Evolutionary conservation across 2,329 filamentous ascomycete species (phyloP).

Genomic region (Ceratocystis papillata): DNA sequence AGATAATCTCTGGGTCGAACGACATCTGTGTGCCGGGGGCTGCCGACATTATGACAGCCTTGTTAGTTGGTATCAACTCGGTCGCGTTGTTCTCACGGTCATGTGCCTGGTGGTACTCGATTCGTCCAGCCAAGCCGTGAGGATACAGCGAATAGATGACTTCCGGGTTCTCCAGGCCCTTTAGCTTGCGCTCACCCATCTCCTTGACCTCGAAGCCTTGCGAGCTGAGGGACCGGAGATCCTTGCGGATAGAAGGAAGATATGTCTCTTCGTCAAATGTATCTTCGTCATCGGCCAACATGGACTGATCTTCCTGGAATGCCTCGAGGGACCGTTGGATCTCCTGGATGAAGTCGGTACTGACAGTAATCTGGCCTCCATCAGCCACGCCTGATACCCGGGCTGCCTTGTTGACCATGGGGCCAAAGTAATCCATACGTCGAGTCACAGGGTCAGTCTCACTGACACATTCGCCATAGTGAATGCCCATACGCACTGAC

Average conservation of each 20-base stretch:
- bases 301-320: constrained; percentile 44
- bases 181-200: constrained; percentile 86
- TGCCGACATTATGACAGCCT: constrained; percentile 30
- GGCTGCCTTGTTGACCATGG: constrained; percentile 96
- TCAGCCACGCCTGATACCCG: constrained; percentile 91
- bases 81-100: constrained; percentile 8
- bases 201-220: constrained; percentile 97
- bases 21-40: constrained; percentile 54
- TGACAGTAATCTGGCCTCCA: constrained; percentile 93
- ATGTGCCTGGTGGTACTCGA: constrained; percentile 50
- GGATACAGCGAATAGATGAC: constrained; percentile 93
- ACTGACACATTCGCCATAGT: constrained; percentile 89
- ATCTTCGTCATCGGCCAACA: constrained; percentile 48
- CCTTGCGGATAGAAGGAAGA: constrained; percentile 69
- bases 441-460: constrained; percentile 93
- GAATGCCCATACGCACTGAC: constrained; percentile 94
- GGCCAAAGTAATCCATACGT: constrained; percentile 98
- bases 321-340: constrained; percentile 83
- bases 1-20: constrained; percentile 76
- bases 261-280: constrained; percentile 59
- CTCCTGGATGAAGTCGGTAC: constrained; percentile 92
- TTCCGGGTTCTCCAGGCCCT: constrained; percentile 94
- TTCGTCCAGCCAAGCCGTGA: constrained; percentile 70
- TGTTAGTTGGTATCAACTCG: constrained; percentile 44
- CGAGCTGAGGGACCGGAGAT: constrained; percentile 73